A percentile compares a stretch with the other conserved stretches of the same genome.
Conservation (phyloP, 2,329 filamentous ascomycete species). For the Cladosporium phlei region DNA sequence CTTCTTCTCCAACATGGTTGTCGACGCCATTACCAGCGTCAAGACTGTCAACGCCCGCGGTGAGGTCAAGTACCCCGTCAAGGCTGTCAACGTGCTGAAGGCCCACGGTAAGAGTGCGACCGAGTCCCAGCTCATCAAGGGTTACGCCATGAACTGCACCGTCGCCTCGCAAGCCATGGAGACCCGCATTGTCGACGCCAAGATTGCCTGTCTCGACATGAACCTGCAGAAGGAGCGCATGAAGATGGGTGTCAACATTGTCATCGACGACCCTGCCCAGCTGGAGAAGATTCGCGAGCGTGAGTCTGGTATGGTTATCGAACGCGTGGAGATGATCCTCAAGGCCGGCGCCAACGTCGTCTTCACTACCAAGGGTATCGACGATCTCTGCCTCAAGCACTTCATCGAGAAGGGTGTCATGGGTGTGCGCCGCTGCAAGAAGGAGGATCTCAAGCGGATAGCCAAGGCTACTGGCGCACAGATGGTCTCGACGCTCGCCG, state of each 20-base stretch:
- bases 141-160: conserved; percentile 97
- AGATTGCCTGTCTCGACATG: conserved; percentile 96
- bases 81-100: conserved; percentile 98
- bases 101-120: conserved; percentile 89
- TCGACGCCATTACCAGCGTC: conserved; percentile 92
- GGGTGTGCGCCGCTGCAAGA: conserved; percentile 94
- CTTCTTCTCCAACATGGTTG: conserved; percentile 96
- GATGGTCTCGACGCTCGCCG: conserved; percentile 85
- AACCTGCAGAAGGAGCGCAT: conserved; percentile 98
- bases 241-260: conserved; percentile 98
- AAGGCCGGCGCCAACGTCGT: conserved; percentile 96
- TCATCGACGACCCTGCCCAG: conserved; percentile 93
- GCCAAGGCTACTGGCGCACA: conserved; percentile 94
- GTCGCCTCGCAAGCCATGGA: conserved; percentile 98
- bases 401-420: conserved; percentile 94
- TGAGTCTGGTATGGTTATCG: conserved; percentile 87
- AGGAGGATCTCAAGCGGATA: conserved; percentile 94
- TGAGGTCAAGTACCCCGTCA: conserved; percentile 95
- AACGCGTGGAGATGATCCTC: conserved; percentile 93
- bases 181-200: conserved; percentile 85
- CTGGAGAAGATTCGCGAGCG: conserved; percentile 93
- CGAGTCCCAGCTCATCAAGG: conserved; percentile 88
- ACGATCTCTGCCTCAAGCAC: conserved; percentile 88
- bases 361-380: conserved; percentile 96
- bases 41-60: conserved; percentile 86